Conservation (phyloP, 1,139 yeast genomes). For the Geotrichum australiense region DNA sequence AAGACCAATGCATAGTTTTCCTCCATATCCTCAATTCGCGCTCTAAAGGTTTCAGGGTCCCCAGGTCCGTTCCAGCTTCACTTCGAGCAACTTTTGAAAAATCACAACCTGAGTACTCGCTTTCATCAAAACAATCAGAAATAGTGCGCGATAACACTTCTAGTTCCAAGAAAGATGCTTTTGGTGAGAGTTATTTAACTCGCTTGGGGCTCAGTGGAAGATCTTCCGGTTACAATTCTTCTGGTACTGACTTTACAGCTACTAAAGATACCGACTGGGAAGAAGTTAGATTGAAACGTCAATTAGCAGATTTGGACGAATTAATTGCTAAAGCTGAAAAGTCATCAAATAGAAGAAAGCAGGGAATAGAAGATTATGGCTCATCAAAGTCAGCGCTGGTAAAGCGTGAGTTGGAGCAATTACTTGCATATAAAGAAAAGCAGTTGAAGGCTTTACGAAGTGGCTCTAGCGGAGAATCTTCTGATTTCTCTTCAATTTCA, state of each 20-base stretch:
- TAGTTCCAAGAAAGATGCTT: constrained; percentile 38
- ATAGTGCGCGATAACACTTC: constrained; percentile 24
- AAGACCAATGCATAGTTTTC: constrained; percentile 84
- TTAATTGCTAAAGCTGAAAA: constrained; percentile 54
- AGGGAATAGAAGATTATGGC: constrained; percentile 39
- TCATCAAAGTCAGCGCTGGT: constrained; percentile 38
- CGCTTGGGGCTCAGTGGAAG: constrained; percentile 40
- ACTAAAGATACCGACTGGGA: constrained; percentile 82
- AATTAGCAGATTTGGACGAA: constrained; percentile 63
- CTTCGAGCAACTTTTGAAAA: constrained; percentile 87
- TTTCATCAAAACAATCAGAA: constrained; percentile 47
- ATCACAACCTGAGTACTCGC: constrained; percentile 71
- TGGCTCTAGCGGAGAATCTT: constrained; percentile 21
- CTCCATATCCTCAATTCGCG: constrained; percentile 88
- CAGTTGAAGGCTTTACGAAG: constrained; percentile 36
- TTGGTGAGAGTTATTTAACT: constrained; percentile 43
- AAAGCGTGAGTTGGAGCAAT: constrained; percentile 74
- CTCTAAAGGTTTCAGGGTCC: constrained; percentile 79
- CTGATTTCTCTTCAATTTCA: constrained; percentile 14
- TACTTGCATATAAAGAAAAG: constrained; percentile 64
- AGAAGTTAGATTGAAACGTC: constrained; percentile 74
- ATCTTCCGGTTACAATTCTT: constrained; percentile 36
- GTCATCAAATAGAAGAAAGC: constrained; percentile 40
- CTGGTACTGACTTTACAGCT: constrained; percentile 69
- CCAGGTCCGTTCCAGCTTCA: constrained; percentile 91